phyloP scores from a whole-genome alignment of 371 early-diverging fungal genomes.

The Mortierella sp. region DNA sequence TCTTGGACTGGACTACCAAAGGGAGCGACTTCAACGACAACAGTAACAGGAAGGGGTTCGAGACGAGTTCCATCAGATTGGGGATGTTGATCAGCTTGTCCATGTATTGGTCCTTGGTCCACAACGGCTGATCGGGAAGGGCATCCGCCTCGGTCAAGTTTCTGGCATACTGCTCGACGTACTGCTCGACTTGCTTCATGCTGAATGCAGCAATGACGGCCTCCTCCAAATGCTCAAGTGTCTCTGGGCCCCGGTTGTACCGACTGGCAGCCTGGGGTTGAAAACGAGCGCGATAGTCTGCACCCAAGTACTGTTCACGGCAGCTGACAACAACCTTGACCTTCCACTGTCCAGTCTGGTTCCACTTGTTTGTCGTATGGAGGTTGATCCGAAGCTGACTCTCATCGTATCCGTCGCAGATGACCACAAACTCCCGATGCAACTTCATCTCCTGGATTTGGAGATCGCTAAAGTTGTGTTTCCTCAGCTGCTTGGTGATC shows the following conservation, averaged over 20 bases:
- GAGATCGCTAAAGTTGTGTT: not conserved
- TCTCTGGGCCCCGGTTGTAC: not conserved
- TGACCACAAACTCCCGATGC: conserved; percentile 18
- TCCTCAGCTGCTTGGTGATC: conserved; percentile 8
- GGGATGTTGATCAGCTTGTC: conserved; percentile 6
- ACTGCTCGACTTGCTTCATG: not conserved
- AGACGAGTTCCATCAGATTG: conserved; percentile 18
- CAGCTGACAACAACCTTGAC: conserved; percentile 18
- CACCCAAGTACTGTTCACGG: not conserved
- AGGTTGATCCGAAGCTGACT: conserved; percentile 9
- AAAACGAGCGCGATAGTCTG: not conserved
- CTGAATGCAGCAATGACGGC: not conserved
- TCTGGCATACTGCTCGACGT: not conserved
- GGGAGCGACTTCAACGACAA: conserved; percentile 18
- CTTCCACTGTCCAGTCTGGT: conserved; percentile 6
- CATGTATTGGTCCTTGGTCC: conserved; percentile 8
- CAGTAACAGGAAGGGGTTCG: conserved; percentile 20
- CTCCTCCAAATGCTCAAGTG: not conserved
- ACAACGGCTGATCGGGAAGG: not conserved
- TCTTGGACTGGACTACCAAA: not conserved
- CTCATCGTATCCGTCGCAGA: conserved; percentile 31
- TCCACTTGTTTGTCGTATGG: not conserved
- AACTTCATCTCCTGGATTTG: conserved; percentile 18
- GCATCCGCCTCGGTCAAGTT: not conserved
- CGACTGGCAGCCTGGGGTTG: not conserved